Conservation (phyloP, 352 stramenopile species). For the Hyaloperonospora brassicae region DNA sequence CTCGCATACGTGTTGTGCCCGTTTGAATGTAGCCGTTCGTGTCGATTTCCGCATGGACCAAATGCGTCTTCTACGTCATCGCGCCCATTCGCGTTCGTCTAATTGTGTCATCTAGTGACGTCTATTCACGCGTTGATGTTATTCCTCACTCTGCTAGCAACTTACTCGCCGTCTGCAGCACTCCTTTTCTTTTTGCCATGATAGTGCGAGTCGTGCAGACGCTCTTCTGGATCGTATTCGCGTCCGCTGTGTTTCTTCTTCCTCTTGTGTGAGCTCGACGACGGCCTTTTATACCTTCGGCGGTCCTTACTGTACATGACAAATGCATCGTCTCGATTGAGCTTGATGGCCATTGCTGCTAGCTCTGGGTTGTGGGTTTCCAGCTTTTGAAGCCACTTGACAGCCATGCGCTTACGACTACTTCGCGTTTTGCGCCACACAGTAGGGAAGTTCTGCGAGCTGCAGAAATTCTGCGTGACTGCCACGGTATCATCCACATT, state of each 20-base stretch:
- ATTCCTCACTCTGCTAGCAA: not conserved
- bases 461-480: conserved; percentile 93
- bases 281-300: conserved; percentile 10
- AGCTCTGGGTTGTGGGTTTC: conserved; percentile 78
- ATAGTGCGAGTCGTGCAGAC: conserved; percentile 8
- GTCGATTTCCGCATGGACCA: no score
- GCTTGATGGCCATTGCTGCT: conserved; percentile 53
- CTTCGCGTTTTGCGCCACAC: conserved; percentile 86
- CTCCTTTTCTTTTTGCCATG: conserved; percentile 29
- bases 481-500: conserved; percentile 89
- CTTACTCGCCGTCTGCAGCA: conserved; percentile 2
- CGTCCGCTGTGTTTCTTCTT: conserved; percentile 34
- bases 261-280: conserved; percentile 22
- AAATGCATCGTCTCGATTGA: conserved; percentile 87
- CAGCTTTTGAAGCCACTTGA: conserved; percentile 89
- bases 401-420: conserved; percentile 91
- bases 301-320: conserved; percentile 61
- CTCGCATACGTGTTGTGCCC: no score
- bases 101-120: no score
- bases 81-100: no score
- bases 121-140: no score
- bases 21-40: no score
- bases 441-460: conserved; percentile 76
- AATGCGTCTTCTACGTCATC: no score
- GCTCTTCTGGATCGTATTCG: conserved; percentile 16